Conservation (phyloP, 1,284 basidiomycete genomes). For the Gyrodon tennesseensis region DNA sequence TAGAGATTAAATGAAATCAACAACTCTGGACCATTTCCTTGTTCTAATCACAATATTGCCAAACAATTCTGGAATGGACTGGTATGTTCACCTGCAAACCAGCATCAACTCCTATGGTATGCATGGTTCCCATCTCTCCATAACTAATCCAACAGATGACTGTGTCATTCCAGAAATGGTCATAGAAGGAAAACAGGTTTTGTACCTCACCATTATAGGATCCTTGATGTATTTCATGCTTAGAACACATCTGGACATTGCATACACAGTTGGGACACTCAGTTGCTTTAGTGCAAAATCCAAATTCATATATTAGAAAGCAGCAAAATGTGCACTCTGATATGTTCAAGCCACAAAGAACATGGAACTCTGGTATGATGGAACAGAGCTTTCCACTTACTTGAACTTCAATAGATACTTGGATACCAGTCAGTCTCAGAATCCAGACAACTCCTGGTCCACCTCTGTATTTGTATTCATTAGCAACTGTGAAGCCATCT, state of each 20-base stretch:
- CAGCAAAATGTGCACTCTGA: neutral
- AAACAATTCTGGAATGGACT: neutral
- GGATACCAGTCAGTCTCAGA: conserved; percentile 5
- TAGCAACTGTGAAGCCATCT: neutral
- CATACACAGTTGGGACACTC: conserved; percentile 7
- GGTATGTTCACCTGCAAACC: neutral
- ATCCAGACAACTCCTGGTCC: neutral
- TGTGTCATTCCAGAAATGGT: fast-evolving
- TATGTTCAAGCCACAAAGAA: conserved; percentile 3
- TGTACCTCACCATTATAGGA: neutral
- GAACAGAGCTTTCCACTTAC: neutral
- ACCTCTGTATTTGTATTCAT: neutral
- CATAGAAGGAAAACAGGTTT: neutral
- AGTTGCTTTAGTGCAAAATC: neutral
- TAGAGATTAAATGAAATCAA: conserved; percentile 1
- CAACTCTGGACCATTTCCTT: conserved; percentile 6
- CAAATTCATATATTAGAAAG: neutral
- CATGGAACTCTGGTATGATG: conserved; percentile 2
- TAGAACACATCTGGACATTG: conserved; percentile 7
- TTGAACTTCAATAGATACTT: conserved; percentile 21
- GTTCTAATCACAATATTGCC: conserved; percentile 9
- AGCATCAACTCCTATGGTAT: conserved; percentile 7
- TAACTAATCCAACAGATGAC: neutral
- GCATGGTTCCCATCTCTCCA: neutral
- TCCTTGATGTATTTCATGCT: conserved; percentile 11